Evolutionary conservation across 306 rosid genomes (phyloP), one percentile per base, ranked within the genome.

Genomic region (Abrus precatorius): DNA sequence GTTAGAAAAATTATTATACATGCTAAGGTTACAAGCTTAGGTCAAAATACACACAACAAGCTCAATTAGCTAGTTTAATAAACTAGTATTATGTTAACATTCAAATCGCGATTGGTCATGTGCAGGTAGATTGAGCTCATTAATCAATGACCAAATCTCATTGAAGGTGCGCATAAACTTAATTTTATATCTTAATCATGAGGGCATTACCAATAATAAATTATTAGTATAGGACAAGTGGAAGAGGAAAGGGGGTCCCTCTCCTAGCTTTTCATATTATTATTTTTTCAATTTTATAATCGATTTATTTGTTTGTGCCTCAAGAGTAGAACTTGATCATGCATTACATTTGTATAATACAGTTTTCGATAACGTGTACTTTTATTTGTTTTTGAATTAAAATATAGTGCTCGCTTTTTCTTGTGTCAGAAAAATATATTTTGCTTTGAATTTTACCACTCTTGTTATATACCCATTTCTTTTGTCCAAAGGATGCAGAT

Each of bases 51-150:
- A 69, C 40, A 80, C 61, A 85, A 55, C 73, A 83, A 73, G 34
- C 81, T 55, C 64, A 82, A 83, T 63, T 12, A 72, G 40, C 41
- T 48, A 81, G 43, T 86, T 80, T 67, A 79, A 76, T 80, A 71
- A 69, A 50, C 1, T 62, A 77, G n/a, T 33, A 64, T 64, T 74
- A 70, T 77, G 66, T 7, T 66, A 57, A 56, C 52, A 74, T 79
- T 74, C 73, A 66, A 79, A 81, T 74, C 54, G 33, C 73, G 57
- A 82, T 75, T 67, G 82, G 85, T 81, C 88, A 89, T 86, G 87
- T 89, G 86, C 87, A 84, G 81, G 80, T 81, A 83, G 45, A 84
- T 82, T 78, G 38, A 83, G 76, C 48, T 52, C 75, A 85, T 69
- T 85, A 81, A 74, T 80, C 34, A 81, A 87, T 77, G 61, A 77